Percentiles rank a stretch among this genome's conserved stretches.
phyloP scores from a whole-genome alignment of 176 grass and related monocot species.

The Aegilops longissima region DNA sequence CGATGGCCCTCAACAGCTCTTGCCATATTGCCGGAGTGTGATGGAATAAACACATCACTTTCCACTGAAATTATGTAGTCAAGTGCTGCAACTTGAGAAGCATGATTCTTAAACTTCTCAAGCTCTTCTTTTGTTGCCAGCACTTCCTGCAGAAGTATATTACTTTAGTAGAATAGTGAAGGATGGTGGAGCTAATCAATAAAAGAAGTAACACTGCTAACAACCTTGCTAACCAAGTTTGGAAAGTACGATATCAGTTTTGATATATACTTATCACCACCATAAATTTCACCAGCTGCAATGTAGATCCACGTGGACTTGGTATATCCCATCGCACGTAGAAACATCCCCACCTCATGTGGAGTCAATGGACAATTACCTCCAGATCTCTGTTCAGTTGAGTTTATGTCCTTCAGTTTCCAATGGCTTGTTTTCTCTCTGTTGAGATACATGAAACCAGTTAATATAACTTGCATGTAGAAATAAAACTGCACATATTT shows the following conservation, averaged over 20 bases:
- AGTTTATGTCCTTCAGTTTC: slow-evolving; percentile 93
- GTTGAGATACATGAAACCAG: slow-evolving; percentile 22
- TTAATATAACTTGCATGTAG: slow-evolving; percentile 11
- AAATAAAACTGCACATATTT: slow-evolving; percentile 15
- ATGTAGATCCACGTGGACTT: slow-evolving; percentile 89
- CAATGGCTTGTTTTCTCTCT: slow-evolving; percentile 93
- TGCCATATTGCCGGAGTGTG: slow-evolving; percentile 92
- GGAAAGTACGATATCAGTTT: slow-evolving; percentile 73
- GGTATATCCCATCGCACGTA: slow-evolving; percentile 71
- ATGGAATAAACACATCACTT: slow-evolving; percentile 93
- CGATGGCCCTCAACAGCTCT: slow-evolving; percentile 95
- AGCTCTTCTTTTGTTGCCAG: slow-evolving; percentile 73
- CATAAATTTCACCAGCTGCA: slow-evolving; percentile 96
- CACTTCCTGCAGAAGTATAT: slow-evolving; percentile 55
- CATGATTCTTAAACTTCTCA: slow-evolving; percentile 57
- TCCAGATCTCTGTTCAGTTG: slow-evolving; percentile 71
- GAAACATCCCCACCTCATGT: slow-evolving; percentile 80
- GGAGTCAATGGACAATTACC: slow-evolving; percentile 92
- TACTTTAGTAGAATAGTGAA: background rate
- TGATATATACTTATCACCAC: slow-evolving; percentile 81
- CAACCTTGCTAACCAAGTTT: slow-evolving; percentile 95
- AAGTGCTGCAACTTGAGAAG: slow-evolving; percentile 81
- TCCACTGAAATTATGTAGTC: slow-evolving; percentile 96
- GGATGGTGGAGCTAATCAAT: background rate
- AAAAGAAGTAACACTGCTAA: slow-evolving; percentile 15